Evolutionary conservation across 139 green algal species (phyloP), one percentile per base, ranked within the genome.

Genomic region (Raphidocelis subcapitata): DNA sequence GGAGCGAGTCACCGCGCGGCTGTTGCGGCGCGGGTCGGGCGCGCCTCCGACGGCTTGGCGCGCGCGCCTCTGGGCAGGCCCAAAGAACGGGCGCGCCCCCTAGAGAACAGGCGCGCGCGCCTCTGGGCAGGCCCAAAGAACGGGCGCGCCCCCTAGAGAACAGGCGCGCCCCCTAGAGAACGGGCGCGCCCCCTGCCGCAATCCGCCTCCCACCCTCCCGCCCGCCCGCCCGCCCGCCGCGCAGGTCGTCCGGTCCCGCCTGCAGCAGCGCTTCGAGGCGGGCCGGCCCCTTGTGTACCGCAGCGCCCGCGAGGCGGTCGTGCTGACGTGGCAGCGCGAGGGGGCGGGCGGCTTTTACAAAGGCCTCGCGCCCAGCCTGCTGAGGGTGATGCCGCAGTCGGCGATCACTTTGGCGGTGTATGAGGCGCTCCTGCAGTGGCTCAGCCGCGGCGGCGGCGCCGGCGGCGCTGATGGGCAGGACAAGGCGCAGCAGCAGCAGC

Each of bases 381-480:
- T 98, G 62, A 72, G 82, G 1, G 75, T 97, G 35, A 85, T 79
- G 66, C 93, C 93, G 12, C 95, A 99, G 77, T 90, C 90, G 28
- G 92, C 93, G 14, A 85, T 99, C 29, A 97, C 97, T 60, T 90
- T 99, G 51, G 90, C 92, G 52, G 90, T 94, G 37, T 99, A 99
- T 69, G 95, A 99, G 75, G 74, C 89, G 41, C 68, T 89, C 15
- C 62, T 93, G 36, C 74, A 59, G 5, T 15, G 85, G 35, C 72
- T 90, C 26, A 54, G 65, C 0, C 4, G 46, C 3, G 20, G 24
- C 28, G 62, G 62, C 5, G 12, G 54, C 24, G 10, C 54, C 5
- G 54, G 54, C 54, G 54, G 12, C 10, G 54, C 24, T n/a, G 10
- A 29, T 18, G 60, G 29, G 63, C 21, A 60, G 37, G 41, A 14